phyloP scores from a whole-genome alignment of 1,139 yeast species.

The Pichia sp. region DNA sequence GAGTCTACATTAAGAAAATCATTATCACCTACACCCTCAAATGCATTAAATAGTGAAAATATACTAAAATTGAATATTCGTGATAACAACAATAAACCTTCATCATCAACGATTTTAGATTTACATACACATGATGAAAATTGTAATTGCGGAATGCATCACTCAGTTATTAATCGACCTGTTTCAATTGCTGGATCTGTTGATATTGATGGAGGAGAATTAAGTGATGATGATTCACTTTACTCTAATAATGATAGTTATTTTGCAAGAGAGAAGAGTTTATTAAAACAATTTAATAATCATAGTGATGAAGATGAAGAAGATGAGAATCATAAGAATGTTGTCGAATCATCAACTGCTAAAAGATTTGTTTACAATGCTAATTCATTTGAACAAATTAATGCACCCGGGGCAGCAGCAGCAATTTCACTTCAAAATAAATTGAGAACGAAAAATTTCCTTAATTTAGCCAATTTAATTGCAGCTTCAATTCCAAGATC shows the following conservation, averaged over 20 bases:
- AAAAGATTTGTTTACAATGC: constrained; percentile 8
- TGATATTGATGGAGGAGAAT: constrained; percentile 36
- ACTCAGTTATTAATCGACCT: constrained; percentile 54
- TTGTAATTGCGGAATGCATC: constrained; percentile 48
- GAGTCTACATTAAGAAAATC: neutral
- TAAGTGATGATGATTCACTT: constrained; percentile 44
- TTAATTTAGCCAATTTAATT: constrained; percentile 56
- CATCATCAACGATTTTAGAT: constrained; percentile 15
- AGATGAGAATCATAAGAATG: neutral
- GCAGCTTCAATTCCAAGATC: constrained; percentile 71
- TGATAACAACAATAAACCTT: neutral
- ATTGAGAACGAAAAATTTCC: constrained; percentile 40
- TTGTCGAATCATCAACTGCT: neutral
- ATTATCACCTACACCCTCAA: neutral
- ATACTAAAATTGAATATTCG: constrained; percentile 1
- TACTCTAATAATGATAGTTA: constrained; percentile 11
- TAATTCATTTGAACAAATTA: constrained; percentile 46
- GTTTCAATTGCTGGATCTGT: constrained; percentile 58
- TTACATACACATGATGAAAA: constrained; percentile 42
- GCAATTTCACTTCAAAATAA: constrained; percentile 57
- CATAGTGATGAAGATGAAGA: neutral
- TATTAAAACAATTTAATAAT: neutral
- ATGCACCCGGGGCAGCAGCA: constrained; percentile 78
- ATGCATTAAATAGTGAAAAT: constrained; percentile 4
- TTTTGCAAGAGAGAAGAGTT: constrained; percentile 1